A percentile compares a stretch with the other conserved stretches of the same genome.
phyloP scores from a whole-genome alignment of 2,329 filamentous ascomycete genomes.

The Xylariomycetidae sp. region DNA sequence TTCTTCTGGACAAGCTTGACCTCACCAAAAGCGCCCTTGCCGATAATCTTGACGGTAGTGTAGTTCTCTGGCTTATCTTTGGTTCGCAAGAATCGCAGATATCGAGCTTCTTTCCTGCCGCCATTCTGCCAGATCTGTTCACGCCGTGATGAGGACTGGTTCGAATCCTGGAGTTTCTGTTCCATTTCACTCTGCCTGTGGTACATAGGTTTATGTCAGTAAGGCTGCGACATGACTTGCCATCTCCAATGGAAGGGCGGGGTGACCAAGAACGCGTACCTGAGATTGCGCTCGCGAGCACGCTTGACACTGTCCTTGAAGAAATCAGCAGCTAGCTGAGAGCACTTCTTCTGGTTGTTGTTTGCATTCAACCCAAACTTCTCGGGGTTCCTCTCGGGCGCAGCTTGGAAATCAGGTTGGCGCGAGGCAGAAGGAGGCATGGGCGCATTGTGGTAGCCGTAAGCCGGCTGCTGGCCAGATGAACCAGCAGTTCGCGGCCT shows the following conservation, averaged over 20 bases:
- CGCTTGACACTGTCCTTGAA: constrained; percentile 99
- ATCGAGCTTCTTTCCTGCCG: constrained; percentile 84
- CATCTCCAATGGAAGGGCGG: no score
- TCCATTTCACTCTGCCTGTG: constrained; percentile 87
- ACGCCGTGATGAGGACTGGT: constrained; percentile 69
- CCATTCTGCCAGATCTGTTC: constrained; percentile 81
- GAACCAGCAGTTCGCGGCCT: constrained; percentile 82
- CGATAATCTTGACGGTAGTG: constrained; percentile 94
- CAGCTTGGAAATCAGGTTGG: constrained; percentile 67
- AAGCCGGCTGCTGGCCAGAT: constrained; percentile 54
- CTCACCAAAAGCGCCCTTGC: constrained; percentile 97
- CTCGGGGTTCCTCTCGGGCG: constrained; percentile 83
- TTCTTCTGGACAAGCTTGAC: constrained; percentile 97
- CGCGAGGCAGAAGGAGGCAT: constrained; percentile 56
- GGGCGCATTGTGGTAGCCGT: constrained; percentile 63
- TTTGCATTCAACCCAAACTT: constrained; percentile 63
- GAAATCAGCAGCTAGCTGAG: constrained; percentile 75
- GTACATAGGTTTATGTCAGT: constrained; percentile 18
- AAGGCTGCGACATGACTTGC: not conserved
- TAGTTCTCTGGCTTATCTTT: constrained; percentile 94
- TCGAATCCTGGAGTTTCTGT: constrained; percentile 73
- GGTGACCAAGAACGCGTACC: no score
- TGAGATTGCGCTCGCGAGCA: constrained; percentile 89
- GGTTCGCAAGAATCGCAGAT: constrained; percentile 88
- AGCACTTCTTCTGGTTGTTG: constrained; percentile 68